Conservation (phyloP, 164 flowering plant species). For the Berberis vulgaris region DNA sequence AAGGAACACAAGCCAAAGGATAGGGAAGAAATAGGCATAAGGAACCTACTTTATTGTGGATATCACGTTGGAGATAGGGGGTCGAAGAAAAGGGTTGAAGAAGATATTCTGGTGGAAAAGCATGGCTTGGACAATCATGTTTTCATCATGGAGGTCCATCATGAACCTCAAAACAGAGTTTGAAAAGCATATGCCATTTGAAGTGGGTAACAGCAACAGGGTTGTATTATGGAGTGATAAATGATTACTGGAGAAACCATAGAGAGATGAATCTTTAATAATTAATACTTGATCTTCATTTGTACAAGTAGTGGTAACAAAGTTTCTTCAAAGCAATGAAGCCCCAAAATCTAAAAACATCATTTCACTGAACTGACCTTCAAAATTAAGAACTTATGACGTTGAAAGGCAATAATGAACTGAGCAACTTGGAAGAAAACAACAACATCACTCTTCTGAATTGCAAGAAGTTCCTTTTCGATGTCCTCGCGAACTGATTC, state of each 20-base stretch:
- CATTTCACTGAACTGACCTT: conserved; percentile 41
- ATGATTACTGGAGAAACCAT: no score
- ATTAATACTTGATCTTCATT: not conserved
- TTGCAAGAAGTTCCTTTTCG: conserved; percentile 65
- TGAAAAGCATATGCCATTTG: not conserved
- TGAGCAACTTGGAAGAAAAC: conserved; percentile 75
- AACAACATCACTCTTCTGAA: conserved; percentile 59
- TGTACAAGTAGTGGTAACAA: not conserved
- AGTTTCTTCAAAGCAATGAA: no score
- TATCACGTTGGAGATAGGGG: no score
- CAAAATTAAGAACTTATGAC: conserved; percentile 38
- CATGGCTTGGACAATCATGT: no score
- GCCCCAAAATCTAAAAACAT: not conserved
- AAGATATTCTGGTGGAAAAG: no score
- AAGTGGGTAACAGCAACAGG: not conserved
- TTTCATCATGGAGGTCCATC: no score
- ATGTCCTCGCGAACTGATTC: conserved; percentile 76
- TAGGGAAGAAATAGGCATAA: no score
- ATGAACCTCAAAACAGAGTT: not conserved
- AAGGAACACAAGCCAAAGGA: no score
- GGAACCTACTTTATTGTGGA: no score
- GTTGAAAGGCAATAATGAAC: conserved; percentile 74
- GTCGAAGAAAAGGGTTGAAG: no score
- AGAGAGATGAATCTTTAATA: no score
- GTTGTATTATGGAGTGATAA: not conserved